Conservation (phyloP, 352 stramenopile genomes). For the Globisporangium ultimum region DNA sequence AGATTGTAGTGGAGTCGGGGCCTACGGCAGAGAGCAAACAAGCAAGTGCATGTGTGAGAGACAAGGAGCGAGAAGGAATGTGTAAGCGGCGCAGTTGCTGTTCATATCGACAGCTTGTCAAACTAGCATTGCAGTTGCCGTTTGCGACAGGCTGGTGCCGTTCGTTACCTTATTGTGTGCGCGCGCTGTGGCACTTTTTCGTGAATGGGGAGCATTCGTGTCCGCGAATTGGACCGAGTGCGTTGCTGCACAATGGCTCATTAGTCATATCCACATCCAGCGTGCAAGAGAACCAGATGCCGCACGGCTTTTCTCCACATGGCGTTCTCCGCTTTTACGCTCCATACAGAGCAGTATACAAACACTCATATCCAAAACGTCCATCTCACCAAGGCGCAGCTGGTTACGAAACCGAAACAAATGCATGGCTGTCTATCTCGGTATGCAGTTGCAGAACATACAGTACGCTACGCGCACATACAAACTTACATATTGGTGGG, state of each 20-base stretch:
- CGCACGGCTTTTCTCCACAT: neutral
- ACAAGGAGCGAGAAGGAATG: neutral
- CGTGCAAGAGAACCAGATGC: neutral
- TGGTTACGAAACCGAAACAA: no score
- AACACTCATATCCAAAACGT: no score
- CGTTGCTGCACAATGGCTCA: neutral
- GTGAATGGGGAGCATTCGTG: neutral
- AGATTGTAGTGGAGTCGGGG: neutral
- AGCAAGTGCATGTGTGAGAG: neutral
- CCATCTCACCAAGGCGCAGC: no score
- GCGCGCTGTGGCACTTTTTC: neutral
- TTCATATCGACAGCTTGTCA: neutral
- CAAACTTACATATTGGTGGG: neutral
- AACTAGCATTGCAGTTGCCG: no score
- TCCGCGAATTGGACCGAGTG: neutral
- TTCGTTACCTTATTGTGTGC: neutral
- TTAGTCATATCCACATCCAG: neutral
- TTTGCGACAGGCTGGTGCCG: no score
- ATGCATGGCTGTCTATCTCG: no score
- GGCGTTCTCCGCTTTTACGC: no score
- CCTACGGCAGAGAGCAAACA: neutral
- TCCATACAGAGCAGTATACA: no score
- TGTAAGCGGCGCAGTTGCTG: neutral
- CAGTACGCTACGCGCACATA: neutral
- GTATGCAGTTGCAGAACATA: no score